Percentiles rank a stretch among this genome's conserved stretches.
phyloP scores from a whole-genome alignment of 129 eudicot genomes.

The Gnaphalium uliginosum region DNA sequence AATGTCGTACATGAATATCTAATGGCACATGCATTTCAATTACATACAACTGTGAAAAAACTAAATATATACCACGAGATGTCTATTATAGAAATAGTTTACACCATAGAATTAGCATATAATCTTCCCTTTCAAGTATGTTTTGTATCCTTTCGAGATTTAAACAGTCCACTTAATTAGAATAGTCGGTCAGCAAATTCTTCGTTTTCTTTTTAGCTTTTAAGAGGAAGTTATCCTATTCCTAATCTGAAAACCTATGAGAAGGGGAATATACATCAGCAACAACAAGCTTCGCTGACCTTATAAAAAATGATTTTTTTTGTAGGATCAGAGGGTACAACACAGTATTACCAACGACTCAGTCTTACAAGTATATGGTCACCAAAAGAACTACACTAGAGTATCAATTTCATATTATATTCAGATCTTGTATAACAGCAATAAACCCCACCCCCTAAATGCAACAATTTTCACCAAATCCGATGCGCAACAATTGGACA shows the following conservation, averaged over 20 bases:
- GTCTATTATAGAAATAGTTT: too few species aligned
- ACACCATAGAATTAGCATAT: too few species aligned
- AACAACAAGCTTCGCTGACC: neutral
- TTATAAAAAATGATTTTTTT: neutral
- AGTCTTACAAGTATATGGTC: neutral
- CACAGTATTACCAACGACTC: neutral
- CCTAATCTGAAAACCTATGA: neutral
- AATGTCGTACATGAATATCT: too few species aligned
- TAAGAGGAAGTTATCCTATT: neutral
- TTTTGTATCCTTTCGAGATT: neutral
- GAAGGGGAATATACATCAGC: neutral
- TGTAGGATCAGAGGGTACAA: neutral
- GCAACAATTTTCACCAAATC: neutral
- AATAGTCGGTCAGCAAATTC: neutral
- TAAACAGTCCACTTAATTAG: neutral
- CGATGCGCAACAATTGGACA: neutral
- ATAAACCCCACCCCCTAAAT: neutral
- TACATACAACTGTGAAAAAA: too few species aligned
- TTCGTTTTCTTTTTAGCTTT: neutral
- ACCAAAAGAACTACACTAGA: neutral
- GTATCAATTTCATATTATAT: neutral
- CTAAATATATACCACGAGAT: too few species aligned
- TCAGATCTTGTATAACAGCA: neutral
- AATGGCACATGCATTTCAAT: too few species aligned
- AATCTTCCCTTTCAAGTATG: too few species aligned